Evolutionary conservation across 108 stramenopile genomes (phyloP).

Genomic region (Cyclotella choctawhatcheeana): DNA sequence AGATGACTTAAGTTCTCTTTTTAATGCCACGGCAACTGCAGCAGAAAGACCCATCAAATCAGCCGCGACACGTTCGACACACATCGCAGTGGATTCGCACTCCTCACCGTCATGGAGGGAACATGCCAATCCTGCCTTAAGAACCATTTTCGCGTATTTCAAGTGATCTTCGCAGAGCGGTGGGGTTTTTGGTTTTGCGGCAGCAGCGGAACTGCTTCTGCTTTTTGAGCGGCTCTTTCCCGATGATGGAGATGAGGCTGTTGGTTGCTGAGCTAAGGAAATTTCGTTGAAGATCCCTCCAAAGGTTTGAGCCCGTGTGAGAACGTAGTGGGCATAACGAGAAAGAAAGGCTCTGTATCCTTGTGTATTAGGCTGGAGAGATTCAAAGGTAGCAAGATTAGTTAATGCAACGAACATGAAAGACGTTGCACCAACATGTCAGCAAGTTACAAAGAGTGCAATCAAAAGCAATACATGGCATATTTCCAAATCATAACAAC

Average conservation of each 20-base stretch:
- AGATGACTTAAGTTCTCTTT: conserved; percentile 66
- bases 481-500: too few relatives aligned
- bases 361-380: conserved; percentile 68
- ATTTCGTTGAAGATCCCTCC: conserved; percentile 90
- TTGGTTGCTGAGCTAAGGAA: conserved; percentile 33
- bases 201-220: conserved; percentile 34
- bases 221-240: conserved; percentile 39
- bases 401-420: background rate
- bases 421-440: background rate
- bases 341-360: conserved; percentile 81
- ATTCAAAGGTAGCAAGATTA: too few relatives aligned
- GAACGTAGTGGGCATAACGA: conserved; percentile 90
- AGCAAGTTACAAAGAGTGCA: too few relatives aligned
- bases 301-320: conserved; percentile 89
- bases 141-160: conserved; percentile 80
- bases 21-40: conserved; percentile 79
- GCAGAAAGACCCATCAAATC: conserved; percentile 82
- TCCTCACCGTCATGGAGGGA: conserved; percentile 86
- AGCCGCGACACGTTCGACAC: conserved; percentile 85
- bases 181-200: conserved; percentile 59
- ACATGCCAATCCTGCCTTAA: conserved; percentile 87
- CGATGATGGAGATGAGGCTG: conserved; percentile 22
- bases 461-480: too few relatives aligned
- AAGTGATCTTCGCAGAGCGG: conserved; percentile 78
- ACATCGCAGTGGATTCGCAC: conserved; percentile 87